Percentiles rank a stretch among this genome's conserved stretches.
phyloP scores from a whole-genome alignment of 2,329 filamentous ascomycete species.

The Paraphaeosphaeria minitans region DNA sequence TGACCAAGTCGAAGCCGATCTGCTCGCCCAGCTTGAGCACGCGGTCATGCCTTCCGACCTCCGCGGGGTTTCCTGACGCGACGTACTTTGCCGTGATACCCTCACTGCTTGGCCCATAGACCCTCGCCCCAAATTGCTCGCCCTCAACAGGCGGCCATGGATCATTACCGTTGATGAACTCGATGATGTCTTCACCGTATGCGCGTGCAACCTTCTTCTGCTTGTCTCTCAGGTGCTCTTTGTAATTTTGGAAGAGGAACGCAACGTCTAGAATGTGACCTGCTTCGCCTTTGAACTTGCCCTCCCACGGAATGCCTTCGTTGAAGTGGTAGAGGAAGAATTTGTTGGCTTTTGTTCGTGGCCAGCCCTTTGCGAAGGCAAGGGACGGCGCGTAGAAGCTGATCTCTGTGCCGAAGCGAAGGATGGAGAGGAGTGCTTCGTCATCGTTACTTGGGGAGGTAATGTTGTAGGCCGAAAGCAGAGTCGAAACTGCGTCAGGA shows the following conservation, averaged over 20 bases:
- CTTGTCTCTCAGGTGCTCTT: conserved; percentile 29
- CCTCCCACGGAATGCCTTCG: conserved; percentile 43
- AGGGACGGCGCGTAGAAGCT: conserved; percentile 53
- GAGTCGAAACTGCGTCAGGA: conserved; percentile 22
- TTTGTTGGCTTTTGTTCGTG: conserved; percentile 30
- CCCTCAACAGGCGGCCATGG: conserved; percentile 38
- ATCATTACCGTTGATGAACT: conserved; percentile 39
- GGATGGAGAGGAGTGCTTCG: conserved; percentile 49
- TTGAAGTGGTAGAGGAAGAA: conserved; percentile 44
- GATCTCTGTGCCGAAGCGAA: conserved; percentile 54
- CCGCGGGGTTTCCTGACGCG: conserved; percentile 28
- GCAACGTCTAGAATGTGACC: conserved; percentile 43
- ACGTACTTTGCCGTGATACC: conserved; percentile 35
- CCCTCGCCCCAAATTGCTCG: conserved; percentile 28
- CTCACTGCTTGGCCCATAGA: conserved; percentile 38
- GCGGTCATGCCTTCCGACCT: conserved; percentile 31
- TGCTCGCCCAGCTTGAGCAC: conserved; percentile 35
- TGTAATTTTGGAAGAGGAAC: conserved; percentile 43
- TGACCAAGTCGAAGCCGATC: conserved; percentile 31
- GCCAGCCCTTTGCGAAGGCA: conserved; percentile 48
- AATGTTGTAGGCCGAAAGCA: conserved; percentile 51
- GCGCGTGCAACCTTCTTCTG: conserved; percentile 29
- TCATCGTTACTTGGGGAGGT: conserved; percentile 44
- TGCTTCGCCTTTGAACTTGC: conserved; percentile 39
- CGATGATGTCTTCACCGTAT: conserved; percentile 39